These are phyloP conservation scores for Neurospora sublineolata DNA, from an alignment of 495 filamentous ascomycete species.

Conservation along the genomic window DNA sequence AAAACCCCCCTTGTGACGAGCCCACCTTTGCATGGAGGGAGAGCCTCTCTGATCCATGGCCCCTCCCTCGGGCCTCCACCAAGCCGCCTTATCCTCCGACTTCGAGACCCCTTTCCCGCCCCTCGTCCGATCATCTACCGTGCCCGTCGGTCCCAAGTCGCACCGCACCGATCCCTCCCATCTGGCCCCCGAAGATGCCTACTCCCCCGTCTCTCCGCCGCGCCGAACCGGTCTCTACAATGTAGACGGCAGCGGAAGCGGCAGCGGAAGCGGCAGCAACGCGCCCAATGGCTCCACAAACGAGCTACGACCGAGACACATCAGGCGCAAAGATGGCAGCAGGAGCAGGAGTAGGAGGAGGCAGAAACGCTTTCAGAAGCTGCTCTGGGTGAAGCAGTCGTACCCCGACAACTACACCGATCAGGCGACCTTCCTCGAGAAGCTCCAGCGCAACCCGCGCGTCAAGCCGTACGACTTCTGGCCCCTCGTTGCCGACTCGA, in stretches of 20 bases:
- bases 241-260: constrained; percentile 15
- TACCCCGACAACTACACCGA: constrained; percentile 99
- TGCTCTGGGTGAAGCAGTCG: constrained; percentile 94
- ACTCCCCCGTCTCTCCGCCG: constrained; percentile 48
- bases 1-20: constrained; percentile 1
- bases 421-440: constrained; percentile 86
- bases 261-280: constrained; percentile 14
- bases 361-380: constrained; percentile 76
- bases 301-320: constrained; percentile 10
- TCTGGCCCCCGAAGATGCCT: constrained; percentile 77
- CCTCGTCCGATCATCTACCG: constrained; percentile 31
- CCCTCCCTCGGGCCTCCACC: constrained; percentile 25
- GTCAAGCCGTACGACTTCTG: constrained; percentile 96
- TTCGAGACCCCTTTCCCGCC: constrained; percentile 15
- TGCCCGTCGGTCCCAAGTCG: constrained; percentile 23
- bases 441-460: constrained; percentile 88
- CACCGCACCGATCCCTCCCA: constrained; percentile 38
- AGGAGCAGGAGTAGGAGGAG: constrained; percentile 40
- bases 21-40: constrained; percentile 12
- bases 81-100: constrained; percentile 18
- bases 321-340: constrained; percentile 25
- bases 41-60: constrained; percentile 17
- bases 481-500: constrained; percentile 88
- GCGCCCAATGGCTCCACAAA: neutral
- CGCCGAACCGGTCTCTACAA: constrained; percentile 39